Evolutionary conservation across 768 basidiomycete genomes (phyloP), one percentile per base, ranked within the genome.

Genomic region (Rhizopogon vulgaris): DNA sequence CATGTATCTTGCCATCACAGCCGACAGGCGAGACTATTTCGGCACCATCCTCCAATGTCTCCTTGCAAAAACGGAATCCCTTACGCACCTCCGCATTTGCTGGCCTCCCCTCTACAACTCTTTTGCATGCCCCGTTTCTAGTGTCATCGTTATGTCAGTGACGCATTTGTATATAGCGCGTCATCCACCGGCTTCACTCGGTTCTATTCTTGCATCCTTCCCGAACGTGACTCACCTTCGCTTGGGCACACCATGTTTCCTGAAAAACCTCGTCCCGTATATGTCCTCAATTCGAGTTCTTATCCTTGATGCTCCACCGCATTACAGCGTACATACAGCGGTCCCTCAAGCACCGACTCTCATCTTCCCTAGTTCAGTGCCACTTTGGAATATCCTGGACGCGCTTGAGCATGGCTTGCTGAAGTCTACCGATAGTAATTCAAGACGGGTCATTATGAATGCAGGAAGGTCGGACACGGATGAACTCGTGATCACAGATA

Each of bases 171-270:
- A 50, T 24, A 47, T 50, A n/a, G 39, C 49, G 38, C 38, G 49
- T 6, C 49, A 51, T 45, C 43, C 49, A 12, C 22, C 38, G 28
- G 49, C 49, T 2, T 48, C 43, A n/a, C 49, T 51, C 15, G 41
- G 41, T 45, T 41, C 49, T 25, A 34, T 52, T n/a, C 47, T 52
- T 36, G 47, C 51, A n/a, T 47, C 36, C 27, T 52, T 52, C 17
- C 51, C 46, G 12, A 48, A 25, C n/a, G 47, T 49, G 3, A 52
- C 51, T 32, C 46, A 49, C 28, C 38, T 52, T 30, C 52, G 37
- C 2, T 24, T 49, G 52, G 47, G 48, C 28, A 52, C 37, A 18
- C 52, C 52, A 18, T 52, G 52, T 39, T 52, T 52, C 18, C 52
- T 52, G 32, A 52, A 48, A 18, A 39, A 49, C 12, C 47, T 52